Evolutionary conservation across 2,329 filamentous ascomycete species (phyloP), one percentile per base, ranked within the genome.

Genomic region (Hypoxylon sp.): DNA sequence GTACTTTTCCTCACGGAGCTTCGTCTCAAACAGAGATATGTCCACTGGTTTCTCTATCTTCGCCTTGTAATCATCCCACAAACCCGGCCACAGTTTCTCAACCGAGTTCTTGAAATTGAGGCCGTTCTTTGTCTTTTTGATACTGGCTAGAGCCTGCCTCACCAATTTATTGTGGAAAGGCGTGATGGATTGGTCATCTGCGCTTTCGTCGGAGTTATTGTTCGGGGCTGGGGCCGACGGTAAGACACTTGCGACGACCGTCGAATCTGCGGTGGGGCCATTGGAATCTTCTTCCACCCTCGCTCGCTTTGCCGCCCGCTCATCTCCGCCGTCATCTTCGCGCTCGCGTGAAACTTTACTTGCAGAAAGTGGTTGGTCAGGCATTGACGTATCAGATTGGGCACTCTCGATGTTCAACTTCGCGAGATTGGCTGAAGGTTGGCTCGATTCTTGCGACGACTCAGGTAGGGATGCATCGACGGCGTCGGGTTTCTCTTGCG

Each of bases 101-200:
- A 97, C 94, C 0, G 94, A 87, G 30, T 86, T 80, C 57, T 84
- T 80, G 75, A 96, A 97, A 45, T 87, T 82, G 5, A 75, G 73
- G 2, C 93, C 90, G 52, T 87, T 84, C 68, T 93, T 91, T 35
- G 90, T 92, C 72, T 96, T 94, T 75, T 95, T 96, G 48, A 93
- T 79, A 42, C 87, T 86, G 21, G 84, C 87, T 41, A 93, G 74
- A 21, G 86, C 79, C 55, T 84, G 83, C 23, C 86, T 60, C n/a
- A 69, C 62, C 47, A 65, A 63, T 42, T 56, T 66, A 50, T 62
- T 67, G 31, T 71, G 67, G 19, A 63, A 67, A 2, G 60, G 57
- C 1, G 67, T 67, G 12, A 91, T 80, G 1, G 75, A 69, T 36
- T 76, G 73, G 41, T 71, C 69, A 60, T 78, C 74, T 1, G 76